phyloP scores from a whole-genome alignment of 2,329 filamentous ascomycete genomes.

The Penicillium sp. region DNA sequence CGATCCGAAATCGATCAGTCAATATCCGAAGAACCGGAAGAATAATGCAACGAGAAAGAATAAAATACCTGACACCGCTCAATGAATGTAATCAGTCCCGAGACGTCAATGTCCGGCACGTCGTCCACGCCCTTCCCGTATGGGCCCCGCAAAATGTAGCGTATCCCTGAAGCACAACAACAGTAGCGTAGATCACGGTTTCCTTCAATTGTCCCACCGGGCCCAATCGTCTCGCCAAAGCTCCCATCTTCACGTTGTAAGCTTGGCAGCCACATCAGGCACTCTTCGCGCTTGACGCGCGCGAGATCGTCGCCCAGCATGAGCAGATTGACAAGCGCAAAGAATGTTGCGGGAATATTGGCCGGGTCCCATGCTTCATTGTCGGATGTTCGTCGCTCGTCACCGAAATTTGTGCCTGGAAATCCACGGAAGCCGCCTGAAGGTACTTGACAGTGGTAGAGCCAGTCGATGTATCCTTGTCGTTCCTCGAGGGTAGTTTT shows the following conservation, averaged over 20 bases:
- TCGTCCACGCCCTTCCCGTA: conserved; percentile 49
- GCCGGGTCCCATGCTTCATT: conserved; percentile 64
- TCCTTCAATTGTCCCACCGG: conserved; percentile 59
- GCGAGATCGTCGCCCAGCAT: conserved; percentile 58
- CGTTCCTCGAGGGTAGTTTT: conserved; percentile 51
- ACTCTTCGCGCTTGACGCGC: conserved; percentile 60
- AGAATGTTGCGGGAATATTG: conserved; percentile 82
- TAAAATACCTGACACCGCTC: conserved; percentile 52
- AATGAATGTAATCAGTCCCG: conserved; percentile 64
- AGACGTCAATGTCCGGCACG: conserved; percentile 68
- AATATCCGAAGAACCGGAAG: not conserved
- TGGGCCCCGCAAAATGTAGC: conserved; percentile 71
- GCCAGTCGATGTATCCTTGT: conserved; percentile 61
- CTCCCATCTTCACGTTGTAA: conserved; percentile 81
- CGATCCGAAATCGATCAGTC: conserved; percentile 7
- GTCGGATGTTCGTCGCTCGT: conserved; percentile 42
- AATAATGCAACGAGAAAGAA: not conserved
- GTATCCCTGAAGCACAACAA: conserved; percentile 72
- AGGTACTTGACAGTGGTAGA: conserved; percentile 79
- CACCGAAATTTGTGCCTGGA: conserved; percentile 58
- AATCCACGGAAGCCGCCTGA: conserved; percentile 84
- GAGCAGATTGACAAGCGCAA: conserved; percentile 71
- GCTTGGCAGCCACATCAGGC: conserved; percentile 65
- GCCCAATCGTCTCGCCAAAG: conserved; percentile 75
- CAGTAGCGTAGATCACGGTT: conserved; percentile 82